Evolutionary conservation across 2,329 filamentous ascomycete species (phyloP).

Genomic region (Fusarium sp.): DNA sequence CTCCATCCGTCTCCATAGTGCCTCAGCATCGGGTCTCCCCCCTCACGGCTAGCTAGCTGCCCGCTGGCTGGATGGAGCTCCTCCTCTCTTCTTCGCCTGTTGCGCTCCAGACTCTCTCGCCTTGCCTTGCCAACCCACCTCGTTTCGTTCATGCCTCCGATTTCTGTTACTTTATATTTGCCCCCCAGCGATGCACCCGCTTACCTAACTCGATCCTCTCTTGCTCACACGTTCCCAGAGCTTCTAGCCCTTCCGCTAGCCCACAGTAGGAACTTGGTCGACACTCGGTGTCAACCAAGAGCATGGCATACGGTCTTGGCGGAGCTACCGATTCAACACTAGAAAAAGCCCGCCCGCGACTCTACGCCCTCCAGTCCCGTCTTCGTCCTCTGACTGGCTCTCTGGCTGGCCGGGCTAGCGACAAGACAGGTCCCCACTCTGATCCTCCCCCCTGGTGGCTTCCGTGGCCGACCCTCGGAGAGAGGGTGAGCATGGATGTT

Average conservation of each 20-base stretch:
- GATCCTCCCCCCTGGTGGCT: conserved; percentile 17
- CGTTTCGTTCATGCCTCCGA: conserved; percentile 15
- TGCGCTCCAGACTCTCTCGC: conserved; percentile 25
- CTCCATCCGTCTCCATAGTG: conserved; percentile 28
- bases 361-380: conserved; percentile 10
- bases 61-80: background rate
- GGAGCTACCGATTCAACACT: conserved; percentile 2
- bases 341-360: conserved; percentile 22
- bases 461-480: conserved; percentile 18
- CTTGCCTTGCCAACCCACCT: background rate
- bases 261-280: conserved; percentile 8
- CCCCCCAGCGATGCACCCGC: background rate
- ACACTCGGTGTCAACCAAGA: conserved; percentile 21
- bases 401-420: conserved; percentile 7
- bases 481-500: conserved; percentile 3
- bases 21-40: conserved; percentile 33
- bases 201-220: background rate
- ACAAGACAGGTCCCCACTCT: conserved; percentile 23
- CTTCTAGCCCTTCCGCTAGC: conserved; percentile 8
- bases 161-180: conserved; percentile 17
- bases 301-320: conserved; percentile 35
- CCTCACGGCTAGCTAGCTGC: conserved; percentile 1
- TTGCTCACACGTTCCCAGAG: background rate
- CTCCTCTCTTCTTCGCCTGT: background rate
- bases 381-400: conserved; percentile 5